A percentile compares a stretch with the other conserved stretches of the same genome.
Evolutionary conservation across 2,329 filamentous ascomycete genomes (phyloP).

Genomic region (Exserohilum rostratum): DNA sequence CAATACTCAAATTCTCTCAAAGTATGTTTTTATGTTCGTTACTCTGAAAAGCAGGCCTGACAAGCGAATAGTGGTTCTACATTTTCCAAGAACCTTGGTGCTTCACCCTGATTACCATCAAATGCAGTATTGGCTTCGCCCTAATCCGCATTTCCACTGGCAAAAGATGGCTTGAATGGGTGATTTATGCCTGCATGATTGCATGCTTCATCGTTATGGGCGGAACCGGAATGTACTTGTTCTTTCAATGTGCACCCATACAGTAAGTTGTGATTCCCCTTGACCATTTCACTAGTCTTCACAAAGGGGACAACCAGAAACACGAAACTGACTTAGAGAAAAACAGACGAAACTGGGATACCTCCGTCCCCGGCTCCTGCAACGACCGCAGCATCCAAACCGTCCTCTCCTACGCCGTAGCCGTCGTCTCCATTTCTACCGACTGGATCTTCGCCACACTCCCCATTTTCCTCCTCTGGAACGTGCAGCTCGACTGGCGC

Average conservation of each 20-base stretch:
- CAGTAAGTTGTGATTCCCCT: background rate
- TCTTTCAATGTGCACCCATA: conserved; percentile 10
- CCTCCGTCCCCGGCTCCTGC: background rate
- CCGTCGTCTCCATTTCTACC: conserved; percentile 7
- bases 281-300: no score
- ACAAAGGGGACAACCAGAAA: no score
- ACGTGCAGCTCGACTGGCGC: conserved; percentile 13
- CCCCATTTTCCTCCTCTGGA: conserved; percentile 11
- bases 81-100: conserved; percentile 14
- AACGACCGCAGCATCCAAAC: conserved; percentile 8
- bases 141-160: conserved; percentile 10
- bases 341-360: conserved; percentile 6
- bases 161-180: conserved; percentile 13
- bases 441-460: conserved; percentile 13
- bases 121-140: conserved; percentile 10
- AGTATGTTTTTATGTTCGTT: background rate
- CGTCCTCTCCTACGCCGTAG: conserved; percentile 8
- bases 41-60: background rate
- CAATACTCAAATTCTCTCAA: conserved; percentile 7
- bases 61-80: conserved; percentile 6
- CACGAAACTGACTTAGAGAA: background rate
- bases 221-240: conserved; percentile 9
- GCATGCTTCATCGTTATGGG: conserved; percentile 9
- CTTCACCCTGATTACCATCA: conserved; percentile 13
- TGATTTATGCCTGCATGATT: conserved; percentile 8